phyloP scores from a whole-genome alignment of 148 eudicot genomes.

The Amaranthus palmeri region DNA sequence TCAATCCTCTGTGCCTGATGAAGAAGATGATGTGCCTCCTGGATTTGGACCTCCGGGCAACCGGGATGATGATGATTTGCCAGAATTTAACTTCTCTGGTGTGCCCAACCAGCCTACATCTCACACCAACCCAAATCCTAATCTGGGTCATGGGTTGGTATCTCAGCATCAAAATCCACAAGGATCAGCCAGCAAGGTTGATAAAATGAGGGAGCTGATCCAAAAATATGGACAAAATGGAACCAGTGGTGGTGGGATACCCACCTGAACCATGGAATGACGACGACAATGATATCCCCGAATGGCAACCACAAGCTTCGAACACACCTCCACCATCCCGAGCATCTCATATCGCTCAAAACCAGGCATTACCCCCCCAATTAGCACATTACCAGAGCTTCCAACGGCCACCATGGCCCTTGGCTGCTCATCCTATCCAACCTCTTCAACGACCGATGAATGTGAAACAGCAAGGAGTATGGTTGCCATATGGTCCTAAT shows the following conservation, averaged over 20 bases:
- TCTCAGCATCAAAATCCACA: constrained; percentile 13
- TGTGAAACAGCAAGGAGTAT: constrained; percentile 27
- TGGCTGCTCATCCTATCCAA: constrained; percentile 20
- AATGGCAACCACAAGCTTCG: constrained; percentile 68
- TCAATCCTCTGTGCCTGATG: constrained; percentile 24
- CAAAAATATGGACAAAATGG: constrained; percentile 75
- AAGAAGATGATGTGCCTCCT: constrained; percentile 75
- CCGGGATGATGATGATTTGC: constrained; percentile 88
- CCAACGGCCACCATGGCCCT: constrained; percentile 19
- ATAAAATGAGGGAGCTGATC: constrained; percentile 66
- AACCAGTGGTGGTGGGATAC: constrained; percentile 3
- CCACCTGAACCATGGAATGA: constrained; percentile 58
- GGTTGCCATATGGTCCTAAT: constrained; percentile 33
- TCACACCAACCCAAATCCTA: constrained; percentile 14
- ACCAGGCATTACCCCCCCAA: constrained; percentile 16
- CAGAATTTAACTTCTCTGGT: constrained; percentile 75
- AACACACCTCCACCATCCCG: constrained; percentile 11
- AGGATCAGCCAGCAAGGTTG: constrained; percentile 40
- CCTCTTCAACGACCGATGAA: constrained; percentile 32
- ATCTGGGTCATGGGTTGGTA: constrained; percentile 6
- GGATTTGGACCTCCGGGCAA: constrained; percentile 74
- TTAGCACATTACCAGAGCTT: constrained; percentile 15
- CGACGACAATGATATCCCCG: constrained; percentile 93
- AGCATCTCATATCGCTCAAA: not conserved
- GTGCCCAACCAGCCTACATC: constrained; percentile 23